Conservation (phyloP, 768 basidiomycete genomes). For the Candolleomyces eurysporus region DNA sequence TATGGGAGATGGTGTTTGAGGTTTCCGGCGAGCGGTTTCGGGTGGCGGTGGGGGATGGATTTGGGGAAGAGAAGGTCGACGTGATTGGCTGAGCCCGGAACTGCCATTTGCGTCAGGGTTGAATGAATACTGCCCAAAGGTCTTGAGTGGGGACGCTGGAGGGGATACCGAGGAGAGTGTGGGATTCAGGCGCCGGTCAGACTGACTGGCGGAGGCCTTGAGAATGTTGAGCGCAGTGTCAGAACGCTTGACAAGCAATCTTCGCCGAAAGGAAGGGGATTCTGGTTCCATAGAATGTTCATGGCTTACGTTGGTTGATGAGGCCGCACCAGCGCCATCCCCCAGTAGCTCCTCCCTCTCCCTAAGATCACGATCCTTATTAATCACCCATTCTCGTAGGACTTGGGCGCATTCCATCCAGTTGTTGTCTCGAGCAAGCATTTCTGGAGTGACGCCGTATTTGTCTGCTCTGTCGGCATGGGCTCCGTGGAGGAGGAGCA, state of each 20-base stretch:
- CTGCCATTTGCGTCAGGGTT: slow-evolving; percentile 30
- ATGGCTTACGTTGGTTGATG: slow-evolving; percentile 14
- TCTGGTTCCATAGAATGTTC: slow-evolving; percentile 21
- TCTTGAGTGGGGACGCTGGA: slow-evolving; percentile 38
- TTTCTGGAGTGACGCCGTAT: slow-evolving; percentile 85
- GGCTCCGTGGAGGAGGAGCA: slow-evolving; percentile 85
- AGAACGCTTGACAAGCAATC: slow-evolving; percentile 73
- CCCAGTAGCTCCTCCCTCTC: slow-evolving; percentile 40
- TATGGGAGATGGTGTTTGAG: slow-evolving; percentile 29
- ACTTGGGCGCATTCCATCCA: slow-evolving; percentile 76
- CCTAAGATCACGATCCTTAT: slow-evolving; percentile 60
- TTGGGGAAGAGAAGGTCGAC: slow-evolving; percentile 72
- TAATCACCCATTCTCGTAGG: slow-evolving; percentile 62
- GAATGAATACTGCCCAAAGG: slow-evolving; percentile 48
- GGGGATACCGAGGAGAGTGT: slow-evolving; percentile 27
- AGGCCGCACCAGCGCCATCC: slow-evolving; percentile 15
- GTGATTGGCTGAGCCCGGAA: slow-evolving; percentile 30
- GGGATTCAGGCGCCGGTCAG: slow-evolving; percentile 22
- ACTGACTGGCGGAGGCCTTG: slow-evolving; percentile 34
- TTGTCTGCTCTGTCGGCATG: slow-evolving; percentile 83
- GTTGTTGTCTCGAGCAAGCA: slow-evolving; percentile 76
- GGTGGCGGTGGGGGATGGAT: slow-evolving; percentile 33
- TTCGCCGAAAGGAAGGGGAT: slow-evolving; percentile 37
- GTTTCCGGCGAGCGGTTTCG: slow-evolving; percentile 29
- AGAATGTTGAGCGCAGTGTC: slow-evolving; percentile 66